Evolutionary conservation across 495 filamentous ascomycete genomes (phyloP), one percentile per base, ranked within the genome.

Genomic region (Thermochaetoides thermophila): DNA sequence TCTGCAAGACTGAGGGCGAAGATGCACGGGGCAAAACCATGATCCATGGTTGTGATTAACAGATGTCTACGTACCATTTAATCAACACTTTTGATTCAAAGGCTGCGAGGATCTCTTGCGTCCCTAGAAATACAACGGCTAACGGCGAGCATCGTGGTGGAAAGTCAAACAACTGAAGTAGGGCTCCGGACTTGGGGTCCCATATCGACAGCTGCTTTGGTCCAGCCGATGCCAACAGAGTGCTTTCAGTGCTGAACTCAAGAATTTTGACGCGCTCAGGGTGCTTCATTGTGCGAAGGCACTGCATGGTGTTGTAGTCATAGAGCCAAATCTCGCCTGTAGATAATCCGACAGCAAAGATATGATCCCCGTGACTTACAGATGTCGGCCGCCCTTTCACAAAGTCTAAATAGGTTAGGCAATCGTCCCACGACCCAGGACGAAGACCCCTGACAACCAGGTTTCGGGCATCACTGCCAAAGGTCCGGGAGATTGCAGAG

Each of bases 311-410:
- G 17, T 16, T 24, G 2, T 36, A n/a, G 23, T 45, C 32, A 23
- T 52, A 57, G 5, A 53, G 22, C 0, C 35, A 42, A 10, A 57
- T 40, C 24, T 43, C 31, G 0, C 53, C 53, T 7, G 37, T 51
- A 3, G 39, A 43, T 4, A 53, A 28, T 1, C 49, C 54, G 13
- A 57, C 34, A 30, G 52, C 52, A 27, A 57, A 53, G 8, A 32
- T 37, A 16, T 27, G 31, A 7, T 40, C 31, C 9, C 46, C 45
- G 31, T 50, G 35, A 9, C 28, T n/a, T 5, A 53, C 28, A 11
- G 43, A 28, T 1, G 38, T 46, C 0, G 46, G 27, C 17, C 28
- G 26, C 0, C 47, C 55, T 15, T 33, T 33, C 3, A 36, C 27
- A 27, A 50, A 55, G 29, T 53, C 45, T 5, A 53, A 36, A 0